Evolutionary conservation across 73 alveolate species (phyloP), one percentile per base, ranked within the genome.

Genomic region (Urostyla sp.): DNA sequence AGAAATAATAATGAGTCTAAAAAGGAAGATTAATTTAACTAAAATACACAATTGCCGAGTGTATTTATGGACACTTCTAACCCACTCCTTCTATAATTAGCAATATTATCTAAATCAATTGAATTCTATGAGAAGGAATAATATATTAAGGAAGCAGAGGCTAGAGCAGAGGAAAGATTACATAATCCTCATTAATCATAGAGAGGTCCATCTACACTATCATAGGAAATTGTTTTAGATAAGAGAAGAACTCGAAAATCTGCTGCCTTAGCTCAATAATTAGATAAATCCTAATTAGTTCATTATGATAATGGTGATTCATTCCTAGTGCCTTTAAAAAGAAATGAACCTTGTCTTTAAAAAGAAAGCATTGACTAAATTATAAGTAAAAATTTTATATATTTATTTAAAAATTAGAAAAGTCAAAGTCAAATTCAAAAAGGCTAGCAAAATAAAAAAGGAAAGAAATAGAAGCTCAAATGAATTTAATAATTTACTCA

Each of bases 11-110:
- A 53, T 51, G 74, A 59, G 24, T 0, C 61, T 15, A 16, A 26
- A 10, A 28, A 51, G 46, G 24, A 53, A 52, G 34, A 30, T 4
- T 58, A 46, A 24, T 73, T 35, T 10, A 32, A 52, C 30, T 1
- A 35, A 30, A 1, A 73, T n/a, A 48, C 11, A 3, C 34, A 48
- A 35, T 2, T 15, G 21, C 85, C 85, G 11, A 73, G 66, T 6
- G 85, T 73, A 21, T 73, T 73, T 32, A 13, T 34, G 57, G 85
- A 73, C 28, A 28, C 55, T 24, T 50, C 75, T 18, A 73, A 73
- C 40, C 85, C 85, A 44, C 36, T 73, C 21, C 59, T 73, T 3
- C 53, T 74, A 0, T 34, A 73, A 26, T 31, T 73, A 30, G 85
- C 85, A 3, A 73, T 73, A 16, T 73, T 73, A 1, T 73, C 85